These are phyloP conservation scores for Alternaria gansuensis DNA, from an alignment of 2,329 filamentous ascomycete genomes.

Conservation along the genomic window DNA sequence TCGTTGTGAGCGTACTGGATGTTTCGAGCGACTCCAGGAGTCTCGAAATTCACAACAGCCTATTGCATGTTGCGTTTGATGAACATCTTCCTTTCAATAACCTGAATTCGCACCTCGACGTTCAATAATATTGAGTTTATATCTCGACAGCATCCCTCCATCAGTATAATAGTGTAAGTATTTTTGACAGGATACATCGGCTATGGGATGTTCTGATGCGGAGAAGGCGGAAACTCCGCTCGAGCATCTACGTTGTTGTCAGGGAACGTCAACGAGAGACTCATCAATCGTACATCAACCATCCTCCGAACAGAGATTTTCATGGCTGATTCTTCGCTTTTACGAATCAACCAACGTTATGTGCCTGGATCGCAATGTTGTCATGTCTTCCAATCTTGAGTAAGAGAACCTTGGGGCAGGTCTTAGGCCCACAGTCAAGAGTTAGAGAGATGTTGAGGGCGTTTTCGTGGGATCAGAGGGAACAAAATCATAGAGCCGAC, in stretches of 20 bases:
- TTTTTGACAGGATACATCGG: not conserved
- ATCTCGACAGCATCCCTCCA: not conserved
- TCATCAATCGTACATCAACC: not conserved
- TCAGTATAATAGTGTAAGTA: not conserved
- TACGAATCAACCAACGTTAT: not conserved
- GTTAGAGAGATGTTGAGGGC: not conserved
- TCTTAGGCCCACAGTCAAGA: not conserved
- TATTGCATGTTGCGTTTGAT: not conserved
- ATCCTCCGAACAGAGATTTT: not conserved
- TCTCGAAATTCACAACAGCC: not conserved
- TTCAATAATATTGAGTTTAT: not conserved
- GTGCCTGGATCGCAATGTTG: not conserved
- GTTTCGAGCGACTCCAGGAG: not conserved
- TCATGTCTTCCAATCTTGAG: not conserved
- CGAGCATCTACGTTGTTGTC: not conserved
- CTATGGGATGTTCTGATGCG: not conserved
- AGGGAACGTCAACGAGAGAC: not conserved
- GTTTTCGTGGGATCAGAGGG: not conserved
- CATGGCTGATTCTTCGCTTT: rapidly evolving
- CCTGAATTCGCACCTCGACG: not conserved
- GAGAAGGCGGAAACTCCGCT: not conserved
- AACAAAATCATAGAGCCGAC: not conserved
- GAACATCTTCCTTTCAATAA: not conserved
- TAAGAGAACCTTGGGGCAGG: not conserved
- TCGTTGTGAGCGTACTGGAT: not conserved